Base-by-base conservation (phyloP, 805 yeast species). In the Myxozyma lipomycoides region DNA sequence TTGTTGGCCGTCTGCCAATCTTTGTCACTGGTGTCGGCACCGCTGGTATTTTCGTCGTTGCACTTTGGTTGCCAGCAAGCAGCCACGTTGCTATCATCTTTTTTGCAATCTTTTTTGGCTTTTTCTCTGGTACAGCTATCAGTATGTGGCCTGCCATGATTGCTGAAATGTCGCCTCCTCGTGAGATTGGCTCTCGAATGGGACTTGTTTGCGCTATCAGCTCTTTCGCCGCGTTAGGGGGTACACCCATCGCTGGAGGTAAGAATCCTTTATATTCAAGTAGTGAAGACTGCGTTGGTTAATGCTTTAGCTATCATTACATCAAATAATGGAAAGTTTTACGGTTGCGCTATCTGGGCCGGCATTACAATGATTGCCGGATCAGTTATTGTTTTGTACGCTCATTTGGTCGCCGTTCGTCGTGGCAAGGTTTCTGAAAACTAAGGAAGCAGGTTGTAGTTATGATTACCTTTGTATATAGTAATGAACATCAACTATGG, bases 11-110 rank as follows among this genome's bases (percentile, higher is more conserved):
- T 17, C 80, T 76, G 63, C 82, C 79, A 61, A 73, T 79, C 46
- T 77, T 80, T 77, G 63, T 72, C 9, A 40, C 70, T 2, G 73
- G 79, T 70, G 63, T 77, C 12, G 34, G 64, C 1, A 67, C 78
- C 3, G 68, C 78, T n/a, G 68, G 75, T 1, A 10, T 82, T 0
- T 64, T 78, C n/a, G 71, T 78, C 2, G 67, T 83, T 43, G 72
- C 73, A 0, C 59, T 83, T 10, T 83, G 88, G 89, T 65, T 82
- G n/a, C 89, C 90, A 1, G 77, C 82, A n/a, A 86, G 86, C 0
- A 28, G 37, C 10, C 19, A 44, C 21, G 45, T 34, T 21, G 17
- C 26, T 2, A 48, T 68, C 19, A 53, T 66, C 9, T 60, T 56
- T 15, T 58, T 65, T 26, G 63, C 64, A 9, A 39, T 67, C 19